Base-by-base conservation (phyloP, 2,329 filamentous ascomycete species). In the Hymenoscyphus infarciens region DNA sequence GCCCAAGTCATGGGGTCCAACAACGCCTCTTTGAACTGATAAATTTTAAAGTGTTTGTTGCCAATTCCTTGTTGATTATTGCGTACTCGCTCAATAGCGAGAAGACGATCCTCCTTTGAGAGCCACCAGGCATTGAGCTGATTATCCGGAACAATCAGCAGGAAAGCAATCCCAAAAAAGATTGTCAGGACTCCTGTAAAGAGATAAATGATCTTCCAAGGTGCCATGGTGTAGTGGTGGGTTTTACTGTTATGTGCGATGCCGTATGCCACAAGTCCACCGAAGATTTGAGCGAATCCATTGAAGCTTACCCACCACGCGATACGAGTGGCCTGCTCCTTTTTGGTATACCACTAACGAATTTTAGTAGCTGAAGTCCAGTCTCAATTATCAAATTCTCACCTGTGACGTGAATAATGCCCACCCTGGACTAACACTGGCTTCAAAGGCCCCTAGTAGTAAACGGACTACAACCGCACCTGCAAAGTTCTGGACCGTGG, bases 241-340 rank as follows among this genome's bases (percentile, higher is more conserved):
- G 79, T 79, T 31, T 78, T 75, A 3, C 80, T 79, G 10, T 77
- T 76, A 16, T 79, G 77, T 0, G 84, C 83, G 49, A 89, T 87
- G 1, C 85, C 86, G 67, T 88, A 89, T 1, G 86, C 84, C 0
- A 88, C 75, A 1, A 85, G 66, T 1, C 86, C 86, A 10, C 86
- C 86, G 38, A 88, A 78, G 16, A 89, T 86, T 72, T 86, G 85
- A 0, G 82, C 86, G 59, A 82, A 82, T 1, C 86, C 86, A 64
- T 87, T 88, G 77, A 87, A 89, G 57, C 78, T 81, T 75, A 89
- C 89, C 88, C 88, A 91, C 61, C 89, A 82, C 3, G 81, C 83
- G 1, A 83, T 83, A 6, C 88, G 77, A 0, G 79, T 77, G 1
- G 84, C 85, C 75, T 90, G 87, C 71, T 91, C 88, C 60, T 80